Base-by-base conservation (phyloP, 2,329 filamentous ascomycete genomes). In the Dothideomycetes sp. region DNA sequence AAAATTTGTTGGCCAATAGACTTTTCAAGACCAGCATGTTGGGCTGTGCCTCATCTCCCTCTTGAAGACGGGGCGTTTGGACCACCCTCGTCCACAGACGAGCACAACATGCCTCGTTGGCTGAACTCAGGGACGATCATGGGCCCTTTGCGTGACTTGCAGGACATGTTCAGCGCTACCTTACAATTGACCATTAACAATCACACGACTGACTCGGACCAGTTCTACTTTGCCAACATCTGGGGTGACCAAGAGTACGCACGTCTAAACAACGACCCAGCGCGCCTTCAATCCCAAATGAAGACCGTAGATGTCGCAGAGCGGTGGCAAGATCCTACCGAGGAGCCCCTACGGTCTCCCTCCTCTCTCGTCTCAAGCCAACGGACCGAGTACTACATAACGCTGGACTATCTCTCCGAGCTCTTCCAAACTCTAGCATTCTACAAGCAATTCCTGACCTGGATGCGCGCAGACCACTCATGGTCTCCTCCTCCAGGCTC, bases 221-320 rank as follows among this genome's bases (percentile, higher is more conserved):
- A 70, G 48, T 56, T 61, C 43, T 63, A 65, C n/a, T 62, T 75
- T 38, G 61, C 67, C 4, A 63, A 69, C 41, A 64, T 76, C 31
- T 74, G 66, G 41, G 69, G 66, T 16, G 62, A 68, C 33, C 72
- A 75, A 49, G 71, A 75, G 50, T 65, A 65, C 35, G 51, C 65
- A 33, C 59, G 71, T 24, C 61, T 70, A 39, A 46, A 62, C 17
- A 27, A 56, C 59, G 46, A 55, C 59, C 42, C 57, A 49, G 34
- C 52, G 49, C 24, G 62, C 42, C 45, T 48, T 45, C 12, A 51
- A 34, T 34, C 38, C 17, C 34, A 48, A 29, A 45, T 54, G 58
- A 50, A 56, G 35, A 59, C 63, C 34, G 61, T 55, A 54, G 44
- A 45, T 37, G 40, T 17, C 5, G 19, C n/a, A 18, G 44, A 44